phyloP scores from a whole-genome alignment of 2,329 filamentous ascomycete species.

The Penicillium polonicum region DNA sequence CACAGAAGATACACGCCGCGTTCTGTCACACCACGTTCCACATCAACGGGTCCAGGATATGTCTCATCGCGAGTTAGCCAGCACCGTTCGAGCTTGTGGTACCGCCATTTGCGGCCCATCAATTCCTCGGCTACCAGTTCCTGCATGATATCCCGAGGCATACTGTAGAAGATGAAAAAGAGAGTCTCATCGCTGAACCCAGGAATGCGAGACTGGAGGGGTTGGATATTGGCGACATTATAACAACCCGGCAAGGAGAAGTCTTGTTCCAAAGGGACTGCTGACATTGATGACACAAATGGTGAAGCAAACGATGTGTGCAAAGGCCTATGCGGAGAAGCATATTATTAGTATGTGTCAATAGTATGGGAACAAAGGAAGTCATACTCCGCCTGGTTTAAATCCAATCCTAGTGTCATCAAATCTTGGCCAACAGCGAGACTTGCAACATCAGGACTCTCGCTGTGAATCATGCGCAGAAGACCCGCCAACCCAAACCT shows the following conservation, averaged over 20 bases:
- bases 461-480: constrained; percentile 56
- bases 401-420: constrained; percentile 62
- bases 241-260: constrained; percentile 64
- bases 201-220: constrained; percentile 57
- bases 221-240: constrained; percentile 64
- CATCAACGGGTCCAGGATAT: constrained; percentile 48
- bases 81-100: constrained; percentile 53
- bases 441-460: constrained; percentile 52
- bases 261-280: constrained; percentile 61
- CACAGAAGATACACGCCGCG: constrained; percentile 53
- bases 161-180: constrained; percentile 69
- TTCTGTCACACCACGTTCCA: constrained; percentile 50
- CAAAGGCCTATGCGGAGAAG: constrained; percentile 48
- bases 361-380: constrained; percentile 1
- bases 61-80: constrained; percentile 52
- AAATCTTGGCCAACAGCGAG: constrained; percentile 64
- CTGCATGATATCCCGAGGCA: constrained; percentile 64
- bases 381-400: constrained; percentile 61
- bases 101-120: constrained; percentile 54
- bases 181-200: constrained; percentile 64
- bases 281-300: constrained; percentile 58
- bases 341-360: constrained; percentile 24
- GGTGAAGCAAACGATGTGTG: constrained; percentile 64
- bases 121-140: constrained; percentile 65
- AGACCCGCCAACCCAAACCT: constrained; percentile 60